Conservation (phyloP, 1,284 basidiomycete genomes). For the Ganoderma resinaceum region DNA sequence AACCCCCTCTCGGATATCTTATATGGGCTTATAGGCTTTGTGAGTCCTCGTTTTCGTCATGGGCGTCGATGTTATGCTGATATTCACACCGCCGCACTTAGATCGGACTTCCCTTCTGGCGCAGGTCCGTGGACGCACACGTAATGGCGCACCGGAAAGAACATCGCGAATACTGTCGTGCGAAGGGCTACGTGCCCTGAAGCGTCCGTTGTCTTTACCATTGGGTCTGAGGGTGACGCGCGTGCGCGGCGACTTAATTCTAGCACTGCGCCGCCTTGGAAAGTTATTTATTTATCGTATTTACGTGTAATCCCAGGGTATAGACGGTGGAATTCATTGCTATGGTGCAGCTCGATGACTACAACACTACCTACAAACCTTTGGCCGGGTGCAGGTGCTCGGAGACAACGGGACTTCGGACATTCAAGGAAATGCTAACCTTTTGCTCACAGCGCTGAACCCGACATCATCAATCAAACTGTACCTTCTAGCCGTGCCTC, state of each 20-base stretch:
- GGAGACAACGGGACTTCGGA: neutral
- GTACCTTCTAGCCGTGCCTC: too few species aligned
- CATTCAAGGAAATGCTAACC: too few species aligned
- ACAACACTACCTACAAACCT: neutral
- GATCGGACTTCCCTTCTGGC: conserved; percentile 62
- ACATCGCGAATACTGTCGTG: conserved; percentile 48
- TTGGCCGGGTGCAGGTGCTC: too few species aligned
- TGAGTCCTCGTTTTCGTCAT: conserved; percentile 40
- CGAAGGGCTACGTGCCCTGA: conserved; percentile 1
- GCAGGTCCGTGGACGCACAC: conserved; percentile 56
- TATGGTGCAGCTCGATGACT: neutral
- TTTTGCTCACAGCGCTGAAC: too few species aligned
- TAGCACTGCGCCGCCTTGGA: neutral
- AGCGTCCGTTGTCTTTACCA: neutral
- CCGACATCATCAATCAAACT: too few species aligned
- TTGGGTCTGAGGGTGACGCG: neutral
- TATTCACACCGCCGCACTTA: conserved; percentile 28
- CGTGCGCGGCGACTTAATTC: neutral
- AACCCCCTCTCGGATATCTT: conserved; percentile 65
- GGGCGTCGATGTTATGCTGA: neutral
- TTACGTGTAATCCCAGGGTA: neutral
- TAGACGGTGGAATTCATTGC: neutral
- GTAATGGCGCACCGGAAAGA: conserved; percentile 53
- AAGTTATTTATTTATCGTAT: neutral
- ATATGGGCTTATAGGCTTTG: conserved; percentile 52